Percentiles rank a stretch among this genome's conserved stretches.
Evolutionary conservation across 306 rosid species (phyloP).

Genomic region (Gillenia trifoliata): DNA sequence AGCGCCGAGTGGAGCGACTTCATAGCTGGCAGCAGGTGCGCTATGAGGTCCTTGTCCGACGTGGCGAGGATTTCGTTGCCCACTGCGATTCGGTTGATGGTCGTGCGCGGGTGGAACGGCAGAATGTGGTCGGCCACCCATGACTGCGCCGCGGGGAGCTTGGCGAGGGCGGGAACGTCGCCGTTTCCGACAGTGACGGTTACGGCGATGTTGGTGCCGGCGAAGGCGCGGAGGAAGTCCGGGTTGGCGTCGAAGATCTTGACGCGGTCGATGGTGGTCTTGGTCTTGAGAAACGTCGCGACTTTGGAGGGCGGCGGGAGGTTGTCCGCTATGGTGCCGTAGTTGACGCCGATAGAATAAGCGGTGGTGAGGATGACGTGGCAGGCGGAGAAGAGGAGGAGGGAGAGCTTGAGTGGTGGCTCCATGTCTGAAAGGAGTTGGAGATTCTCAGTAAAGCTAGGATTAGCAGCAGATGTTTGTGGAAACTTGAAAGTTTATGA

Average conservation of each 20-base stretch:
- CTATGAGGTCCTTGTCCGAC: slow-evolving; percentile 64
- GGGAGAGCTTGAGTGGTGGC: background rate
- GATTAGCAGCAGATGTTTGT: background rate
- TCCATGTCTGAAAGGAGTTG: slow-evolving; percentile 30
- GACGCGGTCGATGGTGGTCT: slow-evolving; percentile 62
- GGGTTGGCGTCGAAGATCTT: slow-evolving; percentile 74
- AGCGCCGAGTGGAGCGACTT: slow-evolving; percentile 50
- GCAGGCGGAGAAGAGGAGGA: slow-evolving; percentile 4
- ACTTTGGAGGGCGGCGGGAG: slow-evolving; percentile 66
- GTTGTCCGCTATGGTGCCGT: slow-evolving; percentile 77
- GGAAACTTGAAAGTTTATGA: background rate
- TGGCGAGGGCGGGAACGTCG: slow-evolving; percentile 58
- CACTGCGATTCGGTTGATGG: slow-evolving; percentile 56
- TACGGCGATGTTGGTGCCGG: slow-evolving; percentile 53
- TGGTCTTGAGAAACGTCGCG: slow-evolving; percentile 64
- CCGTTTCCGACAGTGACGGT: slow-evolving; percentile 58
- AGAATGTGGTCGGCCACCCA: slow-evolving; percentile 59
- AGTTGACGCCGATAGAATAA: slow-evolving; percentile 71
- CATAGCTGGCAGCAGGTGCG: slow-evolving; percentile 72
- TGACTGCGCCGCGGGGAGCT: slow-evolving; percentile 50
- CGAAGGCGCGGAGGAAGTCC: slow-evolving; percentile 56
- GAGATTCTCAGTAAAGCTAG: background rate
- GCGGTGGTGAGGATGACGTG: slow-evolving; percentile 15
- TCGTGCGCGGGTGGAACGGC: slow-evolving; percentile 53
- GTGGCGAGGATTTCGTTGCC: slow-evolving; percentile 90